A percentile compares a stretch with the other conserved stretches of the same genome.
Conservation (phyloP, 1,139 yeast genomes). For the Spathaspora sp. region DNA sequence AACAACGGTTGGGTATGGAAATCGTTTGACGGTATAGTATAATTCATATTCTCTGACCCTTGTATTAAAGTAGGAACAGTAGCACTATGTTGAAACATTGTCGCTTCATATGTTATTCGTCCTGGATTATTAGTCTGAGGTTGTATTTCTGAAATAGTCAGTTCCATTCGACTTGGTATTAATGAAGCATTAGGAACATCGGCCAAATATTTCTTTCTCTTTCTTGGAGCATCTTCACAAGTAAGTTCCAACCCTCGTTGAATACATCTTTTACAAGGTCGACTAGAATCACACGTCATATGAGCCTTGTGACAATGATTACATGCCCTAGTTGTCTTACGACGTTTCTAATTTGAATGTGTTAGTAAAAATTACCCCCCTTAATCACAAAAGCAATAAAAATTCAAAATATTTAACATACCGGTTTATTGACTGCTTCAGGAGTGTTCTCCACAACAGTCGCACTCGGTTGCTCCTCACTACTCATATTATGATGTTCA, state of each 20-base stretch:
- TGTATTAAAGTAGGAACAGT: conserved; percentile 13
- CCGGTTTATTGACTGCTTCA: conserved; percentile 3
- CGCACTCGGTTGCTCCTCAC: background rate
- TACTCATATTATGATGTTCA: background rate
- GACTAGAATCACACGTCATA: conserved; percentile 73
- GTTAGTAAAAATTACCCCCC: conserved; percentile 6
- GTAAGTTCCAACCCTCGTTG: conserved; percentile 65
- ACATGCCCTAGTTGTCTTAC: conserved; percentile 80
- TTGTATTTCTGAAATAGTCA: conserved; percentile 4
- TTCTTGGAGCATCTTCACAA: conserved; percentile 89
- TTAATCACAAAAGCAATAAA: too few species aligned
- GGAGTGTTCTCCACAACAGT: conserved; percentile 2
- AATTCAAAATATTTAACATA: conserved; percentile 2
- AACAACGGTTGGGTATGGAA: conserved; percentile 2
- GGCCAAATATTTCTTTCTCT: conserved; percentile 74
- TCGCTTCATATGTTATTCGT: conserved; percentile 15
- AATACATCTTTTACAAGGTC: conserved; percentile 86
- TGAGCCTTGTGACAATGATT: conserved; percentile 85
- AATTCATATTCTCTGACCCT: conserved; percentile 2
- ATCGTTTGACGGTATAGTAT: background rate
- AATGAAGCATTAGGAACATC: conserved; percentile 44
- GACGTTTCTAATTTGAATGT: conserved; percentile 29
- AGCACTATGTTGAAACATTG: conserved; percentile 17
- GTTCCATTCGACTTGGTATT: conserved; percentile 6
- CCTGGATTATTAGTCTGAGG: conserved; percentile 4